phyloP scores from a whole-genome alignment of 169 alveolate genomes.

The Plasmodium gallinaceum region DNA sequence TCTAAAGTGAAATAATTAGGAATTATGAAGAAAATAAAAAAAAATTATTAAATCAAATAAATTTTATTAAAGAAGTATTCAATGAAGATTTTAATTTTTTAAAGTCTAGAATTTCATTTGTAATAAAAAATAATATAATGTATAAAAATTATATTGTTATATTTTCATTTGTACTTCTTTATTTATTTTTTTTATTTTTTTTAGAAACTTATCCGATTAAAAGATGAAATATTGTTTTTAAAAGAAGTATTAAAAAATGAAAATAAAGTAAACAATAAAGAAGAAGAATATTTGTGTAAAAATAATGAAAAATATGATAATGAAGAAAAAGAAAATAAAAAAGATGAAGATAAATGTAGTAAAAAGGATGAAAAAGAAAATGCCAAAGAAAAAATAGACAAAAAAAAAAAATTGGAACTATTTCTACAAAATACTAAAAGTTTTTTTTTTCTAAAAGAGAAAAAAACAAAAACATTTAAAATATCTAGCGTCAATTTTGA shows the following conservation, averaged over 20 bases:
- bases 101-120: slow-evolving; percentile 15
- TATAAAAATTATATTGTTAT: neutral
- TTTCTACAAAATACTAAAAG: neutral
- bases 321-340: neutral
- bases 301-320: neutral
- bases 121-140: neutral
- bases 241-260: slow-evolving; percentile 1
- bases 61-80: slow-evolving; percentile 43
- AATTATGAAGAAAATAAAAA: slow-evolving; percentile 46
- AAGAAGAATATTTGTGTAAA: no score
- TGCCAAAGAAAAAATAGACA: neutral
- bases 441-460: slow-evolving; percentile 1
- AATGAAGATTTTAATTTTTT: slow-evolving; percentile 33
- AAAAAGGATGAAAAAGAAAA: slow-evolving; percentile 9
- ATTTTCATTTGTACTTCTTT: neutral
- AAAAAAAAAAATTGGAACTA: slow-evolving; percentile 6
- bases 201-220: slow-evolving; percentile 21
- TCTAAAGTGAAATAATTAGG: slow-evolving; percentile 39
- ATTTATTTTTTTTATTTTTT: neutral
- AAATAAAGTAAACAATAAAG: neutral
- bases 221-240: slow-evolving; percentile 24
- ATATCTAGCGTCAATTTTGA: slow-evolving; percentile 11
- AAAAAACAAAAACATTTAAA: neutral
- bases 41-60: slow-evolving; percentile 39
- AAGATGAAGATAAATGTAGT: neutral